Conservation (phyloP, 805 yeast species). For the Wickerhamomyces alni region DNA sequence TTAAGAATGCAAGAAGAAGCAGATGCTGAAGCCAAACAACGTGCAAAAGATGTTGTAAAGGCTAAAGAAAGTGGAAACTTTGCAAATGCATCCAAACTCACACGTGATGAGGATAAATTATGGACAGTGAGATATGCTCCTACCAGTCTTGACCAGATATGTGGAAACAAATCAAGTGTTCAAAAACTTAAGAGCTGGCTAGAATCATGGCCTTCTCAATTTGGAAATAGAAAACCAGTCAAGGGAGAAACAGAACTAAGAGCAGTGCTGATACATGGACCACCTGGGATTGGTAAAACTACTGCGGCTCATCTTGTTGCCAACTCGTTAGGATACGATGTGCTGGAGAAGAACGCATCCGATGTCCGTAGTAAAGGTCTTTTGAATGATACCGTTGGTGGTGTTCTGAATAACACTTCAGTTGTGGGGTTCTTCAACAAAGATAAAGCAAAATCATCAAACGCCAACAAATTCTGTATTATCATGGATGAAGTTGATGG, state of each 20-base stretch:
- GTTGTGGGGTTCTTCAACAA: constrained; percentile 67
- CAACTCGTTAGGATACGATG: constrained; percentile 60
- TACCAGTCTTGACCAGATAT: constrained; percentile 60
- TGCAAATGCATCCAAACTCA: constrained; percentile 12
- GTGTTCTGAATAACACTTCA: constrained; percentile 74
- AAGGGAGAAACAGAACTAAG: constrained; percentile 64
- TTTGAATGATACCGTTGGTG: constrained; percentile 60
- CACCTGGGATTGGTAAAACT: constrained; percentile 84
- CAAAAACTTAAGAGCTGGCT: constrained; percentile 70
- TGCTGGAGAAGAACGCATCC: constrained; percentile 75
- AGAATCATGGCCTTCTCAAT: constrained; percentile 58
- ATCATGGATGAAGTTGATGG: constrained; percentile 99
- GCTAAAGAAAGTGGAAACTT: constrained; percentile 21
- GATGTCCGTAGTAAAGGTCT: constrained; percentile 86
- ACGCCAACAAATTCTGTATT: constrained; percentile 62
- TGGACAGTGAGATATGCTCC: constrained; percentile 98
- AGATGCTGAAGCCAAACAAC: constrained; percentile 29
- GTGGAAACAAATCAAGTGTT: constrained; percentile 85
- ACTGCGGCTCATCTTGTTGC: constrained; percentile 78
- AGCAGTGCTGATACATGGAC: constrained; percentile 83
- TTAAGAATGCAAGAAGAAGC: constrained; percentile 40
- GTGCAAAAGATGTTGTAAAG: constrained; percentile 19
- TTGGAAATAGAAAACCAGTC: constrained; percentile 51
- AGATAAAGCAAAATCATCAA: constrained; percentile 23
- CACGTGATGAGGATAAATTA: constrained; percentile 53